Evolutionary conservation across 2,329 filamentous ascomycete species (phyloP), one percentile per base, ranked within the genome.

Genomic region (Fusarium veterinarium): DNA sequence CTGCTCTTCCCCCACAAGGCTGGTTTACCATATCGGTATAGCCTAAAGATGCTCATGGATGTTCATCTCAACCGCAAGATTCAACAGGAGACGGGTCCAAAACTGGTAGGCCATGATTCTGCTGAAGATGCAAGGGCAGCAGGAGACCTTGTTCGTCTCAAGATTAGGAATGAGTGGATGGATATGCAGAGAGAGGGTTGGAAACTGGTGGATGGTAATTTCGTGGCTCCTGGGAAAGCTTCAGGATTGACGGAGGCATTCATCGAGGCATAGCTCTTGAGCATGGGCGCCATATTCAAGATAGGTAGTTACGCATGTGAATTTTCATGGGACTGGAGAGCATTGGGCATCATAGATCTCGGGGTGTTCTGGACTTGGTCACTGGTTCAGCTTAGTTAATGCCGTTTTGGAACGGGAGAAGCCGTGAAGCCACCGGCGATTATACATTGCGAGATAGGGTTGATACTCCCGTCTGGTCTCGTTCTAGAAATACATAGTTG

Each of bases 71-170:
- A 91, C 63, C 87, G 91, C 31, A 89, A 91, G 59, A 98, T 99
- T 41, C 96, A 99, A 81, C 90, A 90, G 40, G 92, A 91, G 46
- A 88, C 66, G 72, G 82, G 81, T 0, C 82, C 81, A 7, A 81
- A 83, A 48, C 80, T 84, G 25, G 75, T 84, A 25, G 96, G 96
- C 0, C 96, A 99, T 81, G 96, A 99, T 83, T 97, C 94, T 31
- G 92, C 92, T 31, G 96, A 99, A 80, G 96, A 99, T 79, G 94
- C 96, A 1, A 88, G 92, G 51, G 93, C 95, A 0, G 95, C 97
- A 0, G 96, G 95, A 1, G 95, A 98, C 67, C 81, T 99, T 57
- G 93, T 97, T 0, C 86, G 92, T 51, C 86, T 90, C 55, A 93
- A 91, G 80, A 87, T 97, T 10, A 87, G 85, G 58, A 86, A 92